Base-by-base conservation (phyloP, 345 rosid genomes). In the Euphorbia tirucalli region DNA sequence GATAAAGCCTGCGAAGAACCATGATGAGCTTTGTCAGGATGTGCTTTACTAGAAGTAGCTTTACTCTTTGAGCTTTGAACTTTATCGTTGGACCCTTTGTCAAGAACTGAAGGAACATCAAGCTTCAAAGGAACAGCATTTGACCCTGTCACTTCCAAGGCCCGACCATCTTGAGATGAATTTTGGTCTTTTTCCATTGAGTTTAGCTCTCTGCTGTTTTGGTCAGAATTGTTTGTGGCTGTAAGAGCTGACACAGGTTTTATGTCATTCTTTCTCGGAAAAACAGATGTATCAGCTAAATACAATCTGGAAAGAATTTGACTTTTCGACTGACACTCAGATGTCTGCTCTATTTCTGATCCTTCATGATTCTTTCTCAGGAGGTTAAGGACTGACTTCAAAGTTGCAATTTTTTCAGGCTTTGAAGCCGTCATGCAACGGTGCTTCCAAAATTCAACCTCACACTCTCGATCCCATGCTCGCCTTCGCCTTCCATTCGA, bases 391-490 rank as follows among this genome's bases (percentile, higher is more conserved):
- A 95, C 99, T 49, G 98, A 95, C 74, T 87, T 83, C 78, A 95
- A 85, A 73, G 98, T 95, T 74, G 90, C 94, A 79, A 95, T 80
- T 78, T 95, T 95, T 81, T 95, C 99, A 61, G 96, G 96, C 76
- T 88, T 90, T 66, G 87, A 75, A 67, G 87, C 72, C 82, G 82
- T 85, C 80, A 71, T 78, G 83, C 98, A 90, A 35, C 99, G 96
- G 78, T 95, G 81, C 89, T 92, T 95, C 99, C 99, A 95, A 82
- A 95, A 95, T 77, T 95, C 99, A 65, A 95, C 96, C 74, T 89
- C 99, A 82, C 99, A 95, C 72, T 92, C 98, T 57, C 99, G 83
- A 72, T 87, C 92, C 99, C 99, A 95, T 59, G 91, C 96, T 72
- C 86, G 93, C 81, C 68, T 91, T 72, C 98, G 81, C 80, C 82